Conservation (phyloP, 345 rosid species). For the Populus tremula region DNA sequence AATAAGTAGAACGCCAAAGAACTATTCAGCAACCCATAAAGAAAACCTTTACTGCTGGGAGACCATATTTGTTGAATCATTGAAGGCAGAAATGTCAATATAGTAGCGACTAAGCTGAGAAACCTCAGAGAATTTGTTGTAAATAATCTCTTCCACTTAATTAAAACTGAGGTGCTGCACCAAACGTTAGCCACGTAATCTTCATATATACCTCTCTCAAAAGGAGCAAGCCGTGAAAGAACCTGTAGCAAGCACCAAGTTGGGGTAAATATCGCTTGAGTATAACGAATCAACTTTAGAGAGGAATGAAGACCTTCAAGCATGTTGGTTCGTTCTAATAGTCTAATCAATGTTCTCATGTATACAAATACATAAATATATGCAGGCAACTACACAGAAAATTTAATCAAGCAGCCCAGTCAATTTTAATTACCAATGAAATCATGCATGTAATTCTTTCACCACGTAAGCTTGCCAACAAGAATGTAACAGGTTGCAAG, state of each 20-base stretch:
- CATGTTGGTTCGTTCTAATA: neutral
- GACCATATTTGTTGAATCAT: slow-evolving; percentile 78
- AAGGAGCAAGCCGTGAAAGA: slow-evolving; percentile 88
- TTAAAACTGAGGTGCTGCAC: slow-evolving; percentile 74
- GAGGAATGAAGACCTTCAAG: neutral
- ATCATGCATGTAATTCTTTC: neutral
- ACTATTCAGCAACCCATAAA: slow-evolving; percentile 71
- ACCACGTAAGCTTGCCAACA: neutral
- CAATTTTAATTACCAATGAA: neutral
- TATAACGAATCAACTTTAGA: neutral
- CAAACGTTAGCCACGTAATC: slow-evolving; percentile 96
- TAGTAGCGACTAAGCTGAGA: slow-evolving; percentile 60
- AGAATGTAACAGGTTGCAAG: neutral
- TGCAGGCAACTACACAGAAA: neutral
- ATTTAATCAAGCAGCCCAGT: neutral
- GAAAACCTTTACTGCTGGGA: slow-evolving; percentile 81
- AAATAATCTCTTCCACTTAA: slow-evolving; percentile 85
- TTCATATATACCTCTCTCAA: slow-evolving; percentile 95
- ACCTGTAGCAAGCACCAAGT: slow-evolving; percentile 46
- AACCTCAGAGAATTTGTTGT: slow-evolving; percentile 51
- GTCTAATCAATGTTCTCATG: neutral
- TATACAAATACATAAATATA: neutral
- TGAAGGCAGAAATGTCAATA: slow-evolving; percentile 71
- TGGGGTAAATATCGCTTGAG: neutral
- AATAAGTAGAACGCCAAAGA: slow-evolving; percentile 82